phyloP scores from a whole-genome alignment of 2,329 filamentous ascomycete genomes.

The Orbilia oligospora region DNA sequence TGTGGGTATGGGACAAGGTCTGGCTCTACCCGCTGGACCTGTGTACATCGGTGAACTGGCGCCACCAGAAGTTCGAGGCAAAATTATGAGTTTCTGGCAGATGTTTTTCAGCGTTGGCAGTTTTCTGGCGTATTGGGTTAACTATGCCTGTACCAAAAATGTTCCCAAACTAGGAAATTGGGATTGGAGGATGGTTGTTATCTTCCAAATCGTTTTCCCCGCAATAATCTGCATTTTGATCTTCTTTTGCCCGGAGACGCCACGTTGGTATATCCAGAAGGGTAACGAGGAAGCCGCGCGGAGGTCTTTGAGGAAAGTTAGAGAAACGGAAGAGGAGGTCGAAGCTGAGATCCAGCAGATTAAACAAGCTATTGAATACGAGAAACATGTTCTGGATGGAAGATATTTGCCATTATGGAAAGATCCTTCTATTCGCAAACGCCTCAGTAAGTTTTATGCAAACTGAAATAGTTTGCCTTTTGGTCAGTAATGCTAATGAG shows the following conservation, averaged over 20 bases:
- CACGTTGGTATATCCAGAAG: slow-evolving; percentile 78
- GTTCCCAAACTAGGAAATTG: slow-evolving; percentile 73
- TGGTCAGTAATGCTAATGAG: not conserved
- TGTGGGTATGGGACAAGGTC: slow-evolving; percentile 79
- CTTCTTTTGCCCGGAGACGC: slow-evolving; percentile 78
- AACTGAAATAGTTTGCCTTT: not conserved
- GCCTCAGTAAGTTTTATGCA: slow-evolving; percentile 68
- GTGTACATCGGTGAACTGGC: slow-evolving; percentile 80
- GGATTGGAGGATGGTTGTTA: slow-evolving; percentile 81
- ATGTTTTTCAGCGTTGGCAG: slow-evolving; percentile 77
- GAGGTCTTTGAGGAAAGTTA: slow-evolving; percentile 72
- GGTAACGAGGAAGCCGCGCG: slow-evolving; percentile 75
- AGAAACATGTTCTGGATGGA: slow-evolving; percentile 76
- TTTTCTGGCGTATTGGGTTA: slow-evolving; percentile 78
- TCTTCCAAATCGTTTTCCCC: slow-evolving; percentile 79
- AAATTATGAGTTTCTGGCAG: slow-evolving; percentile 80
- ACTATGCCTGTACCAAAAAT: slow-evolving; percentile 74
- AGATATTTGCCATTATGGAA: slow-evolving; percentile 78
- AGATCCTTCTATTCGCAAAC: slow-evolving; percentile 77
- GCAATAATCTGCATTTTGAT: slow-evolving; percentile 74
- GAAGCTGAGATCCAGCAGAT: slow-evolving; percentile 77
- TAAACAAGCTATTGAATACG: slow-evolving; percentile 78
- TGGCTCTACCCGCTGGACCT: slow-evolving; percentile 77
- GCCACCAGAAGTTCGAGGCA: slow-evolving; percentile 76
- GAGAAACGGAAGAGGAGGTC: slow-evolving; percentile 77